Evolutionary conservation across 768 basidiomycete species (phyloP).

Genomic region (Mycena galericulata): DNA sequence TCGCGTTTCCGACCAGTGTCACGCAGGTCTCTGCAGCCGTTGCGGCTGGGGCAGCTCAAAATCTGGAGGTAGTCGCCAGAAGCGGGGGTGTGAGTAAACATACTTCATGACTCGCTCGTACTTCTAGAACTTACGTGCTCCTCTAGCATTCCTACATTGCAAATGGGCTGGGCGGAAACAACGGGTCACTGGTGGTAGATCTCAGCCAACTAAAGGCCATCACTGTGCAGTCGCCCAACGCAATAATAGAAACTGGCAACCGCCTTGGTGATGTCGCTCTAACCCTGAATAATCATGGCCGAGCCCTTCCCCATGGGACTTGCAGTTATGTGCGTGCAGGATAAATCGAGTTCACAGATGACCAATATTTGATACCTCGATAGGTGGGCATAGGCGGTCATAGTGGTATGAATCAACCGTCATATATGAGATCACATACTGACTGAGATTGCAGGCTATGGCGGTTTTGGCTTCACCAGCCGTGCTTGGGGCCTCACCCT

Average conservation of each 20-base stretch:
- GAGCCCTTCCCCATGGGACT: slow-evolving; percentile 65
- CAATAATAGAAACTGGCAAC: slow-evolving; percentile 57
- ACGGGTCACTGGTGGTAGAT: slow-evolving; percentile 61
- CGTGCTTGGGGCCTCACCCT: slow-evolving; percentile 64
- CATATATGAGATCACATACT: not conserved
- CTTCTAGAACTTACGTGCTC: not conserved
- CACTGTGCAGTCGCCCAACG: slow-evolving; percentile 48
- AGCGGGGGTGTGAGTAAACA: slow-evolving; percentile 55
- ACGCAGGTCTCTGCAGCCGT: slow-evolving; percentile 53
- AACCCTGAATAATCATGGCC: slow-evolving; percentile 50
- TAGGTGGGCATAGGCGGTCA: slow-evolving; percentile 62
- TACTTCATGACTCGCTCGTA: not conserved
- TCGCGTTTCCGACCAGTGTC: slow-evolving; percentile 49
- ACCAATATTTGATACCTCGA: not conserved
- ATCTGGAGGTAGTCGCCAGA: slow-evolving; percentile 55
- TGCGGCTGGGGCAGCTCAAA: slow-evolving; percentile 46
- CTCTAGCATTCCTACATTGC: slow-evolving; percentile 63
- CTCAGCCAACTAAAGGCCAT: slow-evolving; percentile 55
- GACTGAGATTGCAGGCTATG: slow-evolving; percentile 40
- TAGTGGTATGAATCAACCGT: slow-evolving; percentile 44
- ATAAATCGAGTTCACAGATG: not conserved
- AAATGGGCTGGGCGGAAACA: slow-evolving; percentile 59
- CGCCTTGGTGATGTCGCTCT: slow-evolving; percentile 61
- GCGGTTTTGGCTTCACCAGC: slow-evolving; percentile 63
- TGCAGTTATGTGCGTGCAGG: slow-evolving; percentile 57